Conservation (phyloP, 2,329 filamentous ascomycete genomes). For the Penicillium digitatum region DNA sequence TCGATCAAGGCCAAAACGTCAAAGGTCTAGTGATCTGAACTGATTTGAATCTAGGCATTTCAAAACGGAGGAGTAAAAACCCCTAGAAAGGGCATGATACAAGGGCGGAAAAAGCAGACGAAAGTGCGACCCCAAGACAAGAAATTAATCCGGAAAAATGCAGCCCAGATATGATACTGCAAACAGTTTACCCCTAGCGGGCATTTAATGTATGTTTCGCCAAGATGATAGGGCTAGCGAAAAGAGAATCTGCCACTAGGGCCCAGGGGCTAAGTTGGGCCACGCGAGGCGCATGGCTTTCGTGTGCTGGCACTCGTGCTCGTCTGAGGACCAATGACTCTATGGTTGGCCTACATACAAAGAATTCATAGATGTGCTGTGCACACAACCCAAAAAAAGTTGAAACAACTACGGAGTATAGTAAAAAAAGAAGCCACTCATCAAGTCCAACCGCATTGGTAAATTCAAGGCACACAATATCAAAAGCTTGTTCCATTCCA, state of each 20-base stretch:
- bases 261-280: not conserved
- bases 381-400: not conserved
- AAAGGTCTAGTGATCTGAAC: not conserved
- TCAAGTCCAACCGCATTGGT: not conserved
- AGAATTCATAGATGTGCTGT: not conserved
- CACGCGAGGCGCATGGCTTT: not conserved
- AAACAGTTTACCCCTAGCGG: not conserved
- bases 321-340: not conserved
- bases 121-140: not conserved
- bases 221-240: not conserved
- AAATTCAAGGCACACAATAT: not conserved
- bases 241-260: not conserved
- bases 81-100: not conserved
- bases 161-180: not conserved
- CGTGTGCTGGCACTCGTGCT: constrained; percentile 1
- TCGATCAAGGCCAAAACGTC: constrained; percentile 1
- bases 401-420: not conserved
- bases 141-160: not conserved
- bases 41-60: not conserved
- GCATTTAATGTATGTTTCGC: no score
- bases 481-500: not conserved
- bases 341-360: no score
- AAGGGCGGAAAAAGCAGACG: not conserved
- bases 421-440: not conserved
- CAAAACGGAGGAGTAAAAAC: no score